Percentiles rank a stretch among this genome's conserved stretches.
These are phyloP conservation scores for Phytopythium litorale DNA, from an alignment of 352 stramenopile species.

Conservation along the genomic window DNA sequence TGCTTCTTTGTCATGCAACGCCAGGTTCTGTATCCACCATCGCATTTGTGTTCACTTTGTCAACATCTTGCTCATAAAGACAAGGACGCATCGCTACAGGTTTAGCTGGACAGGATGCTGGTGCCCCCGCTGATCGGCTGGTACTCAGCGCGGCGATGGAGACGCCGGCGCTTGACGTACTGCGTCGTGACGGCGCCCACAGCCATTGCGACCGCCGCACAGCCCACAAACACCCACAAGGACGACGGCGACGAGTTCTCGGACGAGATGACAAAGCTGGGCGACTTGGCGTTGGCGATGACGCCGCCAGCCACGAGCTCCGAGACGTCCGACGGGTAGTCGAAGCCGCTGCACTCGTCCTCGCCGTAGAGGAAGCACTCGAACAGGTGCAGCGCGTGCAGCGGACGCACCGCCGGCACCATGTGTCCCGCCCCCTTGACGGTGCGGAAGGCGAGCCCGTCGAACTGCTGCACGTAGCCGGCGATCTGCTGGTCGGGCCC, in stretches of 20 bases:
- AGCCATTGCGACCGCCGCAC: neutral
- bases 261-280: slow-evolving; percentile 21
- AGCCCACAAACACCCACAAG: neutral
- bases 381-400: slow-evolving; percentile 77
- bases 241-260: neutral
- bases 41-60: too few relatives aligned
- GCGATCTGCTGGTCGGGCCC: slow-evolving; percentile 78
- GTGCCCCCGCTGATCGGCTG: neutral
- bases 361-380: slow-evolving; percentile 80
- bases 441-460: slow-evolving; percentile 87
- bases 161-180: neutral
- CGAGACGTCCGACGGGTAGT: slow-evolving; percentile 42
- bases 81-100: neutral
- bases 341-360: slow-evolving; percentile 47
- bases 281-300: slow-evolving; percentile 17
- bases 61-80: too few relatives aligned
- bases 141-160: neutral
- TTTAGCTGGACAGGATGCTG: neutral
- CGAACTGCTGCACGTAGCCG: slow-evolving; percentile 85
- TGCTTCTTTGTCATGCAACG: too few relatives aligned
- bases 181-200: neutral
- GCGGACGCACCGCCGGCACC: slow-evolving; percentile 71
- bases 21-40: too few relatives aligned
- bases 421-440: slow-evolving; percentile 92
- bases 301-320: slow-evolving; percentile 42